Conservation (phyloP, 768 basidiomycete species). For the Serendipita sp. region DNA sequence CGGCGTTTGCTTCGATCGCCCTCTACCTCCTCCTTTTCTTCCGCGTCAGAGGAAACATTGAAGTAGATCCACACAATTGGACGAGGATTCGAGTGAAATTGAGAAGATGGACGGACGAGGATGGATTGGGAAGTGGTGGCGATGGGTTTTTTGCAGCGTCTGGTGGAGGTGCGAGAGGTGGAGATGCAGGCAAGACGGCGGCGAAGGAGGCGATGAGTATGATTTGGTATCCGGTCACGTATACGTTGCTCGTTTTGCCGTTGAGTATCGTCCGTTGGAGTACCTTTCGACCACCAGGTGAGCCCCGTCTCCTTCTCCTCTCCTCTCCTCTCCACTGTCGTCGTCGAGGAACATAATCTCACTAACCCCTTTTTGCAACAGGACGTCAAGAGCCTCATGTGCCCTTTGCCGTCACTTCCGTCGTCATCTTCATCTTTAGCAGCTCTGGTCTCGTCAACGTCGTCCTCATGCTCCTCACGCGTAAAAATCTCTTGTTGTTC, state of each 20-base stretch:
- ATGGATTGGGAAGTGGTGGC: neutral
- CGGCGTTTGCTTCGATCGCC: conserved; percentile 20
- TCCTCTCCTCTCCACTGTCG: neutral
- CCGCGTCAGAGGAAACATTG: conserved; percentile 22
- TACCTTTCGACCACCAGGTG: conserved; percentile 14
- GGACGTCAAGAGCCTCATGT: conserved; percentile 8
- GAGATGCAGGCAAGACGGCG: conserved; percentile 5
- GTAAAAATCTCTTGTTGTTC: conserved; percentile 23
- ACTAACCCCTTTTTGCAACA: neutral
- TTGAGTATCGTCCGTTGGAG: conserved; percentile 27
- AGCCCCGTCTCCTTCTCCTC: neutral
- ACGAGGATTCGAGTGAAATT: conserved; percentile 18
- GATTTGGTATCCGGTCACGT: conserved; percentile 22
- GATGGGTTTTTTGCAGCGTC: neutral
- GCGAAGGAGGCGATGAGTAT: conserved; percentile 10
- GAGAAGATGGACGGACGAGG: neutral
- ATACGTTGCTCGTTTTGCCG: conserved; percentile 24
- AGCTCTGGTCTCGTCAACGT: conserved; percentile 28
- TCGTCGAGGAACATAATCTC: too few relatives aligned
- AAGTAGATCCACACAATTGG: conserved; percentile 19
- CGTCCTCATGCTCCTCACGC: conserved; percentile 22
- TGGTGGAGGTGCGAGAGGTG: conserved; percentile 7
- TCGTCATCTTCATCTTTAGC: conserved; percentile 19
- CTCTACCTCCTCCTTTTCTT: conserved; percentile 24
- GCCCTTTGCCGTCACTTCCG: conserved; percentile 20